A percentile compares a stretch with the other conserved stretches of the same genome.
Evolutionary conservation across 1,284 basidiomycete species (phyloP).

Genomic region (Pterulicium gracile): DNA sequence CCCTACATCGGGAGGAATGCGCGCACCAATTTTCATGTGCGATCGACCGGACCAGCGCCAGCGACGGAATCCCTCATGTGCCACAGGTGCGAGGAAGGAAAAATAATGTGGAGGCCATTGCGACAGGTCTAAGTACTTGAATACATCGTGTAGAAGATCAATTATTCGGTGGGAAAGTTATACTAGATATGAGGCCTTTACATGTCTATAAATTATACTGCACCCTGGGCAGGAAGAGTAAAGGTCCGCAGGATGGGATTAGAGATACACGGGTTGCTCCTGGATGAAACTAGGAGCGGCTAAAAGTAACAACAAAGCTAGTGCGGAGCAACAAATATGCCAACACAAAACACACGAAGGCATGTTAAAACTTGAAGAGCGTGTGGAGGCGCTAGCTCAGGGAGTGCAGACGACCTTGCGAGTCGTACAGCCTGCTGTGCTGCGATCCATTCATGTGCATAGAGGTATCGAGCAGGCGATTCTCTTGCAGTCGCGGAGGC

Average conservation of each 20-base stretch:
- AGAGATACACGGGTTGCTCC: neutral
- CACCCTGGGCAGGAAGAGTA: neutral
- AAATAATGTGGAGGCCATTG: too few relatives aligned
- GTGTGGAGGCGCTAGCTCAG: neutral
- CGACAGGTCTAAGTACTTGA: too few relatives aligned
- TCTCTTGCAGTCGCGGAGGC: constrained; percentile 28
- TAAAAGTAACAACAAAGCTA: neutral
- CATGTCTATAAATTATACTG: constrained; percentile 1
- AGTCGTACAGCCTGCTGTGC: neutral
- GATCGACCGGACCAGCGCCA: too few relatives aligned
- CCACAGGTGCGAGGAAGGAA: too few relatives aligned
- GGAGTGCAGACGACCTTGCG: constrained; percentile 26
- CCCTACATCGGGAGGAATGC: too few relatives aligned
- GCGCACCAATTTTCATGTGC: too few relatives aligned
- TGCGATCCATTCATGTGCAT: neutral
- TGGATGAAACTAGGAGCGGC: neutral
- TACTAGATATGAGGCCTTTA: constrained; percentile 1
- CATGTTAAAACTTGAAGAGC: neutral
- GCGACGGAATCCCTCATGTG: too few relatives aligned
- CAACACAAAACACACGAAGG: neutral
- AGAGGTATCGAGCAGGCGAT: neutral
- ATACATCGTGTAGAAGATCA: too few relatives aligned
- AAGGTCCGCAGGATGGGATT: neutral
- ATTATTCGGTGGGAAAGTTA: constrained; percentile 1
- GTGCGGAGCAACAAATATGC: too few relatives aligned